A percentile compares a stretch with the other conserved stretches of the same genome.
These are phyloP conservation scores for Colletotrichum shisoi DNA, from an alignment of 2,329 filamentous ascomycete species.

Conservation along the genomic window DNA sequence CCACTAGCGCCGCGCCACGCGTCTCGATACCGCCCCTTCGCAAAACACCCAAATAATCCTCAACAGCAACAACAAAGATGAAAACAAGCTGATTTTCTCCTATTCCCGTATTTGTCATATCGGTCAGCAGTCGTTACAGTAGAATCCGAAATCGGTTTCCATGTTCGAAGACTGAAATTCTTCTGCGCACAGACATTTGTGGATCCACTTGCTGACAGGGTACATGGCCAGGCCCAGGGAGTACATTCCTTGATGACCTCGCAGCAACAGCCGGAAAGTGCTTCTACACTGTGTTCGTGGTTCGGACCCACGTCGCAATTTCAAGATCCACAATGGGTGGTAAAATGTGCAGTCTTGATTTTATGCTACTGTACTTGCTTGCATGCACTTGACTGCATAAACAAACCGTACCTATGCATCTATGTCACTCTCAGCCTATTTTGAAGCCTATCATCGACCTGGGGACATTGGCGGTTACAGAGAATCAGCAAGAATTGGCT, in stretches of 20 bases:
- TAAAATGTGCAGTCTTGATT: neutral
- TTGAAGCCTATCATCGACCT: no score
- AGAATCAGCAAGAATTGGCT: no score
- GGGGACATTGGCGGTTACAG: no score
- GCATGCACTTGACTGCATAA: neutral
- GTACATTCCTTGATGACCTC: neutral
- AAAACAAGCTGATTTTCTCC: no score
- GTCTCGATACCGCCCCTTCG: no score
- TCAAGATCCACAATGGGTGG: neutral
- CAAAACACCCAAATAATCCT: no score
- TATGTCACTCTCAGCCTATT: no score
- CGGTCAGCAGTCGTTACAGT: no score
- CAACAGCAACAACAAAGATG: no score
- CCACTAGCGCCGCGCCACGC: no score
- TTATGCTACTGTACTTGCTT: conserved; percentile 9
- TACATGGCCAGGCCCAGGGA: neutral
- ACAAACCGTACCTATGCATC: no score
- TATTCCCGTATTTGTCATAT: no score
- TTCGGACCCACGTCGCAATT: neutral
- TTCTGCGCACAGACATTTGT: conserved; percentile 5
- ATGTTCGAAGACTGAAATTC: neutral
- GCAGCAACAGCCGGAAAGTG: neutral
- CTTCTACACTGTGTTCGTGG: neutral
- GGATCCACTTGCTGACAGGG: neutral
- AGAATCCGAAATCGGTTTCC: neutral